Evolutionary conservation across 352 stramenopile genomes (phyloP), one percentile per base, ranked within the genome.

Genomic region (Pythium guiyangense): DNA sequence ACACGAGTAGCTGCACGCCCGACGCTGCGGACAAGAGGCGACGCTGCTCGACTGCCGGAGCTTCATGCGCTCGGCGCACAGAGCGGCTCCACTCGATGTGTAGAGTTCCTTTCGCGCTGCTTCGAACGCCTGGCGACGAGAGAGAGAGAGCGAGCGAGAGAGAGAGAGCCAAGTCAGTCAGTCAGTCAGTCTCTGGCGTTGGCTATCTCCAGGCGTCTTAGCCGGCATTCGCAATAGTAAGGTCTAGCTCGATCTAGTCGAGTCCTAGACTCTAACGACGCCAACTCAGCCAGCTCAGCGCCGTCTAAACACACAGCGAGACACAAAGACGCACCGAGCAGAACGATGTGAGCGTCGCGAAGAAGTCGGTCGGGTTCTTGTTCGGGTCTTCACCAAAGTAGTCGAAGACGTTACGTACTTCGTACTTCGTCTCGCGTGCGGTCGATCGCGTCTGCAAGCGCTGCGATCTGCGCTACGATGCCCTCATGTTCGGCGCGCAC

Each of bases 361-460:
- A 94, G 54, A 94, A 92, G 17, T 86, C 73, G 6, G 70, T 85
- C 8, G 78, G 64, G 42, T 81, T 90, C 54, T 79, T 81, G 37
- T 79, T 70, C 14, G 82, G 81, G 54, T 94, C 83, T 66, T 94
- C 83, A n/a, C 85, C 85, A 63, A 94, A 94, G 63, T 94, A 94
- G 49, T 91, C 79, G 3, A 94, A 67, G n/a, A 93, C 81, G 57
- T n/a, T n/a, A n/a, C n/a, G n/a, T n/a, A n/a, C 77, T 84, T 25
- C 67, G 66, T 22, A 94, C 77, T 46, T 92, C 69, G 26, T 87
- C 76, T 26, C 67, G 64, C 15, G 76, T 69, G 3, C 52, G 48
- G 6, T 69, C 54, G 55, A 89, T 81, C 14, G 48, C 57, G 11
- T 63, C 58, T 3, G 74, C 52, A 1, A 94, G 48, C 6, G 39